Percentiles rank a stretch among this genome's conserved stretches.
phyloP scores from a whole-genome alignment of 139 green algal genomes.

The Coccomyxa sp. region DNA sequence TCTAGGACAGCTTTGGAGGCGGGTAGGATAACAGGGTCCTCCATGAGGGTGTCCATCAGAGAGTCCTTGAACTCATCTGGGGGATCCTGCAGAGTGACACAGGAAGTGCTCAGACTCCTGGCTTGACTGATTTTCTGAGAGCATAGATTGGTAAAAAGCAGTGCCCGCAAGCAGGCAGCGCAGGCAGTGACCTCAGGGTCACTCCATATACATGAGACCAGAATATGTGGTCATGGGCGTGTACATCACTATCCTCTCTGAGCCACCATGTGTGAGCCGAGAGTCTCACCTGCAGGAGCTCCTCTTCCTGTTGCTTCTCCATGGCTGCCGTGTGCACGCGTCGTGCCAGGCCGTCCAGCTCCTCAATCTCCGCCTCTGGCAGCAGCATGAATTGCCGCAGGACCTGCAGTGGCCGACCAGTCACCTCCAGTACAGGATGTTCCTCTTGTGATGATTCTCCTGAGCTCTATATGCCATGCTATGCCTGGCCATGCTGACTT shows the following conservation, averaged over 20 bases:
- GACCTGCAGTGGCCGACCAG: constrained; percentile 21
- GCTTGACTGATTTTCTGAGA: no score
- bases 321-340: constrained; percentile 17
- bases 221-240: constrained; percentile 5
- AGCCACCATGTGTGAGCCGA: constrained; percentile 31
- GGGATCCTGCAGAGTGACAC: constrained; percentile 66
- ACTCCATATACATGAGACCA: neutral
- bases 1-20: constrained; percentile 57
- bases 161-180: no score
- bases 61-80: constrained; percentile 93
- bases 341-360: constrained; percentile 51
- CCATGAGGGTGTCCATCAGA: constrained; percentile 85
- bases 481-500: neutral
- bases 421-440: neutral
- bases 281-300: constrained; percentile 59
- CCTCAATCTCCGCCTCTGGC: constrained; percentile 31
- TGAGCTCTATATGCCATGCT: neutral
- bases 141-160: no score
- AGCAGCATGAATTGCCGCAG: constrained; percentile 48
- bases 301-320: constrained; percentile 56
- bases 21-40: constrained; percentile 78
- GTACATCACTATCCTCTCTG: neutral
- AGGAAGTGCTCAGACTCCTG: no score
- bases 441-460: neutral
- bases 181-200: no score